Base-by-base conservation (phyloP, 352 stramenopile genomes). In the Nothophytophthora sp. region DNA sequence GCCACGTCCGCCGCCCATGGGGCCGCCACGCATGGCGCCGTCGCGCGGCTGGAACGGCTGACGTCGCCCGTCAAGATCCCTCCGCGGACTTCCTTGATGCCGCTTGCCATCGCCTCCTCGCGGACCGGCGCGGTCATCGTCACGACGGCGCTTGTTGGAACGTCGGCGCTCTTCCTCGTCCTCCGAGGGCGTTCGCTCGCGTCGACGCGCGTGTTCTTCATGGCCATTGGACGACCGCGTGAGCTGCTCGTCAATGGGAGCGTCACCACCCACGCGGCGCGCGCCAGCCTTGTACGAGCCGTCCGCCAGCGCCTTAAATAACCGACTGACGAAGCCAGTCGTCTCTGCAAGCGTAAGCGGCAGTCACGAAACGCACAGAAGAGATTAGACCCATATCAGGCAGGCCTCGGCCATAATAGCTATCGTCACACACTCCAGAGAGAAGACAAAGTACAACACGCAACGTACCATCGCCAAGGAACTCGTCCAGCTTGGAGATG, bases 401-500 rank as follows among this genome's bases (percentile, higher is more conserved):
- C n/a, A n/a, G n/a, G n/a, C n/a, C n/a, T n/a, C n/a, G n/a, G n/a
- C n/a, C n/a, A n/a, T n/a, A n/a, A n/a, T n/a, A n/a, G n/a, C n/a
- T n/a, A n/a, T n/a, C 6, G 27, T 32, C 27, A 12, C 11, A 12
- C 27, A 32, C 7, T 6, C 27, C 27, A 12, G 12, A 32, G 8
- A 32, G 9, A 33, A 15, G 24, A 41, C 6, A 34, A 35, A 16
- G 28, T 24, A 60, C 40, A 48, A 15, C 51, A 27, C 9, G 16
- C 30, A 23, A 73, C 73, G 42, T 35, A 93, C 82, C 82, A 38
- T 95, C 85, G 37, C 82, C 85, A 8, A 95, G 76, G 41, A 95
- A 95, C 48, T 95, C 85, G 16, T 91, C 80, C 1, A 95, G 65
- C 57, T 95, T 93, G 33, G 73, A 51, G 19, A 92, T 46, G 38